Evolutionary conservation across 768 basidiomycete genomes (phyloP).

Genomic region (Austroboletus eburneus): DNA sequence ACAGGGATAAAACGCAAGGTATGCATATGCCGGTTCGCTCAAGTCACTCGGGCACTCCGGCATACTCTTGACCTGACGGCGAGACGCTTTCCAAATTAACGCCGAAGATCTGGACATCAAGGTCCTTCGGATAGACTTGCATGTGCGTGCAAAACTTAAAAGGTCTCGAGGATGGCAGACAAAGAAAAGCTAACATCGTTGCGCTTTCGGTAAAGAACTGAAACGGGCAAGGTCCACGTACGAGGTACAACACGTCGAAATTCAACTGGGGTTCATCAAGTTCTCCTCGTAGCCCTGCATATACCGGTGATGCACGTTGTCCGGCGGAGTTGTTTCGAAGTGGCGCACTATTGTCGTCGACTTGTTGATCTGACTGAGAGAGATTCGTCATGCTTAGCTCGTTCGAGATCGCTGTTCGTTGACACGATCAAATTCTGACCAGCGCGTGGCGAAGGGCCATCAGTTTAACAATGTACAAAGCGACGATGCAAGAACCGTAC

Average conservation of each 20-base stretch:
- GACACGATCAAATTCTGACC: no score
- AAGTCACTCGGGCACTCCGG: slow-evolving; percentile 42
- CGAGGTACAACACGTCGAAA: neutral
- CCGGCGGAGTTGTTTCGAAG: no score
- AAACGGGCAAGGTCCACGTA: neutral
- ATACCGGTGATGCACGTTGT: no score
- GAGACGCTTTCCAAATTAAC: slow-evolving; percentile 20
- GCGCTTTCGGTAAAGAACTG: neutral
- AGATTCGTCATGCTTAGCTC: no score
- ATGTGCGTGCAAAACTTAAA: slow-evolving; percentile 34
- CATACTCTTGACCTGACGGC: slow-evolving; percentile 32
- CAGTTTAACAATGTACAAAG: no score
- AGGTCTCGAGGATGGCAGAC: slow-evolving; percentile 31
- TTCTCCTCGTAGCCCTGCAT: no score
- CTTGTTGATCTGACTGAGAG: no score
- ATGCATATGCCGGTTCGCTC: slow-evolving; percentile 40
- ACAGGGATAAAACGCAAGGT: slow-evolving; percentile 29
- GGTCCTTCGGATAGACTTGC: slow-evolving; percentile 33
- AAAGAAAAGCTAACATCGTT: neutral
- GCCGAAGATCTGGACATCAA: slow-evolving; percentile 29
- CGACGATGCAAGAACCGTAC: no score
- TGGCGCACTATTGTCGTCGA: no score
- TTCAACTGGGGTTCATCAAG: no score
- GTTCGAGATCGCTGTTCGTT: no score
- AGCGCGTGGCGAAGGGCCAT: no score